Evolutionary conservation across 1,284 basidiomycete genomes (phyloP), one percentile per base, ranked within the genome.

Genomic region (Ceratorhiza oryzae-sativae): DNA sequence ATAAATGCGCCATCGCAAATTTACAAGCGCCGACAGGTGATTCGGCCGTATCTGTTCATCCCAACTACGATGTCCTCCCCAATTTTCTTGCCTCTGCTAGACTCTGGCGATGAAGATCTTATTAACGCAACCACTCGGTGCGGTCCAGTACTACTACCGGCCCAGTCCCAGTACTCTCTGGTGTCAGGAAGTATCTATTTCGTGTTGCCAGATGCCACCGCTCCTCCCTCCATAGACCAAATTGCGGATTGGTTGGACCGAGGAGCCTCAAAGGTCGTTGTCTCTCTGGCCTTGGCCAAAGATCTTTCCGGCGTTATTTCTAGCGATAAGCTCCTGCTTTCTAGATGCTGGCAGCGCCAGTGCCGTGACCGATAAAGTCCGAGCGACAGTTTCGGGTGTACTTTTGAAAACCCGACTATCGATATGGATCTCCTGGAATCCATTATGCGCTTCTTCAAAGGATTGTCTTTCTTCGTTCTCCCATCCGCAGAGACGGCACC

Each of bases 221-320:
- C 53, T 2, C 62, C 68, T 6, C 71, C 75, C 3, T 56, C 75
- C 0, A 72, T 85, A 13, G 87, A 90, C 73, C 83, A 89, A 55
- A 83, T 93, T 73, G 83, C 90, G 72, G 80, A 86, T 25, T 85
- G 85, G 81, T 86, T 97, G 41, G 92, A 97, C 80, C 80, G 83
- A 30, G 93, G 95, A 30, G 87, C 89, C 1, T 85, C 89, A 76
- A 94, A 93, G 78, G 84, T 94, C 77, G 88, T 95, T 41, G 82
- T 94, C 0, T 85, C 91, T 9, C 83, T 89, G 39, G 79, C 85
- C 0, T 85, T 87, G 75, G 88, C 90, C 4, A 87, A 88, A 76
- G 86, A 87, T 59, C 83, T 92, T 60, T 85, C 90, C 62, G 87
- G 85, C n/a, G 74, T 83, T 42, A 80, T 96, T n/a, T 90, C 93